Evolutionary conservation across 495 filamentous ascomycete species (phyloP).

Genomic region (Echria macrotheca): DNA sequence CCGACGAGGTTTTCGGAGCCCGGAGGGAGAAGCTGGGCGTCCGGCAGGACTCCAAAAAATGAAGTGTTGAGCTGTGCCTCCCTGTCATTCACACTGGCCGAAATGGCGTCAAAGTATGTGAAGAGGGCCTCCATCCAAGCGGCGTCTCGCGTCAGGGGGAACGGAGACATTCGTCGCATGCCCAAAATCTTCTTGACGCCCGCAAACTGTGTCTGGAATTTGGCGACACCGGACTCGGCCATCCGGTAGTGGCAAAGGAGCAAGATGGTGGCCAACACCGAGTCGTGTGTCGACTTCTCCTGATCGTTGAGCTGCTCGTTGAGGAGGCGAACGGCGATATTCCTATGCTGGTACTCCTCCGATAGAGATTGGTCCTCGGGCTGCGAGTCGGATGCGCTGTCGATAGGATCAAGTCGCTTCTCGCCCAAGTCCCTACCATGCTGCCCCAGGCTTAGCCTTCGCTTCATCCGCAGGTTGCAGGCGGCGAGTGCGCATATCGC

Average conservation of each 20-base stretch:
- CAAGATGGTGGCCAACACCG: conserved; percentile 80
- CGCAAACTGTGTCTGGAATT: conserved; percentile 90
- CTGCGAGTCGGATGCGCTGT: conserved; percentile 32
- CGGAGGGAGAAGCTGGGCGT: conserved; percentile 58
- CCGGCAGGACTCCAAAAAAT: conserved; percentile 56
- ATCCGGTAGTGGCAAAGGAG: conserved; percentile 89
- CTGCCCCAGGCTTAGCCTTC: conserved; percentile 49
- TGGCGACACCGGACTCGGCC: conserved; percentile 85
- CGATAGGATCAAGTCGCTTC: conserved; percentile 31
- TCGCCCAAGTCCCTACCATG: conserved; percentile 36
- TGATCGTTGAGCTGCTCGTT: conserved; percentile 78
- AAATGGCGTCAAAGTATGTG: conserved; percentile 94
- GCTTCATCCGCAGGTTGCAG: conserved; percentile 70
- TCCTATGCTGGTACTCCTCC: conserved; percentile 81
- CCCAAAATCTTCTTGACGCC: conserved; percentile 89
- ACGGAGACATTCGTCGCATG: conserved; percentile 62
- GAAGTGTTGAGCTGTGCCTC: conserved; percentile 77
- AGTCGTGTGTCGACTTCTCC: conserved; percentile 70
- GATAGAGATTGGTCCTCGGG: conserved; percentile 47
- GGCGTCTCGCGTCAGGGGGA: conserved; percentile 62
- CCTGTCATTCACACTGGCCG: conserved; percentile 83
- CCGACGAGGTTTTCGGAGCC: conserved; percentile 74
- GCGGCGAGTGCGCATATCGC: conserved; percentile 85
- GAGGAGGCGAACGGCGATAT: conserved; percentile 71
- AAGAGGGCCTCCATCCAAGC: conserved; percentile 94